Conservation (phyloP, 371 early-diverging fungal species). For the Sanchytrium tribonematis region DNA sequence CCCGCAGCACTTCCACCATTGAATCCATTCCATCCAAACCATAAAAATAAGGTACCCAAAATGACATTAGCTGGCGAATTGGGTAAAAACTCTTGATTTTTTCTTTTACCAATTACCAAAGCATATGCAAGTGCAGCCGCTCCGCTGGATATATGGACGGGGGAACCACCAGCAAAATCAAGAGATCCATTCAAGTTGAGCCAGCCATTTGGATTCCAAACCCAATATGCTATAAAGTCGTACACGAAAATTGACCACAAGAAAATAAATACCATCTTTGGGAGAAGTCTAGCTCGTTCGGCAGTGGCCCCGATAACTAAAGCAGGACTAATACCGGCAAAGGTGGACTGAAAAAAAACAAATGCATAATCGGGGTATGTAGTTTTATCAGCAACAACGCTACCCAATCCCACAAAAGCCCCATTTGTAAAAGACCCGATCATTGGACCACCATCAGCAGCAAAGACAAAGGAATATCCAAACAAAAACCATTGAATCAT, state of each 20-base stretch:
- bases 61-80: constrained; percentile 3
- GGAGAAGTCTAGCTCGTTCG: constrained; percentile 4
- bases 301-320: constrained; percentile 5
- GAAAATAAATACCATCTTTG: constrained; percentile 5
- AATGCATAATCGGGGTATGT: constrained; percentile 2
- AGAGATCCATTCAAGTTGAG: constrained; percentile 25
- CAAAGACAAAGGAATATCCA: constrained; percentile 5
- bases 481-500: constrained; percentile 5
- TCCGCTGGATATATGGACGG: constrained; percentile 69
- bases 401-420: neutral
- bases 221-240: constrained; percentile 6
- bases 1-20: constrained; percentile 6
- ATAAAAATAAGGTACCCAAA: constrained; percentile 6
- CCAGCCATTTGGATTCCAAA: constrained; percentile 5
- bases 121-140: constrained; percentile 62
- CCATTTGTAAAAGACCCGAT: constrained; percentile 3
- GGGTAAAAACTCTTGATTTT: constrained; percentile 3
- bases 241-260: constrained; percentile 6
- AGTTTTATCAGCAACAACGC: constrained; percentile 1
- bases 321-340: constrained; percentile 4
- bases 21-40: constrained; percentile 8
- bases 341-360: constrained; percentile 3
- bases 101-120: constrained; percentile 40
- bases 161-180: constrained; percentile 68
- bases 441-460: constrained; percentile 3